Conservation (phyloP, 179 eudicot species). For the Sideroxylon spinosum region DNA sequence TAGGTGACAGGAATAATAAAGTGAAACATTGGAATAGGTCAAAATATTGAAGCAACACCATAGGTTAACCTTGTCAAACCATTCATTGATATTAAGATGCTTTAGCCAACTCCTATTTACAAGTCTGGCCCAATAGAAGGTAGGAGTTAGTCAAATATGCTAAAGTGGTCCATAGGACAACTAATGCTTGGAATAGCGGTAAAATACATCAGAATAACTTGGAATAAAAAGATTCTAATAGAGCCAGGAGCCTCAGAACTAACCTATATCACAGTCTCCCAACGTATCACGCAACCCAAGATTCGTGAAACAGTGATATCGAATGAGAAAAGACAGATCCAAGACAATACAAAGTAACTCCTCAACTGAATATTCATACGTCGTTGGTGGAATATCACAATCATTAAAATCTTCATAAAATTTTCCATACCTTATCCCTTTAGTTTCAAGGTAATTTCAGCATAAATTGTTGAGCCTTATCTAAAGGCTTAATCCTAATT, state of each 20-base stretch:
- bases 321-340: neutral
- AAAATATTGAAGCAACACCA: neutral
- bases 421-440: neutral
- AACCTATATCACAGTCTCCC: neutral
- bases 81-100: neutral
- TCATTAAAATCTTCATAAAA: neutral
- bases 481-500: neutral
- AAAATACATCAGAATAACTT: neutral
- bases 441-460: neutral
- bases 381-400: neutral
- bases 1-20: neutral
- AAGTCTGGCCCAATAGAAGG: neutral
- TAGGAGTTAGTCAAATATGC: neutral
- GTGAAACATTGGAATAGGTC: neutral
- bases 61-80: neutral
- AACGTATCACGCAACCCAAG: neutral
- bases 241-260: neutral
- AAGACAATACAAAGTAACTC: neutral
- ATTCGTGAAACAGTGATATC: neutral
- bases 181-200: neutral
- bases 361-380: neutral
- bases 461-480: neutral
- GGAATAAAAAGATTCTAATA: neutral
- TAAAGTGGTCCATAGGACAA: neutral
- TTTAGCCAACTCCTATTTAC: neutral